Percentiles rank a stretch among this genome's conserved stretches.
Evolutionary conservation across 192 early-diverging fungal genomes (phyloP).

Genomic region (Coemansia sp.): DNA sequence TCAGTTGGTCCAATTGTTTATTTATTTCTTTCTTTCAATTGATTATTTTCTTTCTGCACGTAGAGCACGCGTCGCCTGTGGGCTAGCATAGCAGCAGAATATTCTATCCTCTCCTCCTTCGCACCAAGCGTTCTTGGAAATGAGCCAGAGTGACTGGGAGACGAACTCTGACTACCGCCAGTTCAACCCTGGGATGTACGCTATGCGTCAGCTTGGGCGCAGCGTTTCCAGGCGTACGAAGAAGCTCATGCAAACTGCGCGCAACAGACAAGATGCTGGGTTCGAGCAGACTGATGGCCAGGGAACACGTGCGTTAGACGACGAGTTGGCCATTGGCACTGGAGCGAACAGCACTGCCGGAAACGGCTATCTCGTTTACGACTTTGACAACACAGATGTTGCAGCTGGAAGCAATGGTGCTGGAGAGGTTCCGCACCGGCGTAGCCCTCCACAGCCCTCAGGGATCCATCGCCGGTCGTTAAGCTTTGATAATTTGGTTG

Average conservation of each 20-base stretch:
- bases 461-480: conserved; percentile 50
- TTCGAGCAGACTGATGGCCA: neutral
- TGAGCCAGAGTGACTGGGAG: conserved; percentile 46
- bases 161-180: conserved; percentile 48
- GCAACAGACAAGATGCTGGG: conserved; percentile 3
- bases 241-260: conserved; percentile 22
- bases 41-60: neutral
- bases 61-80: neutral
- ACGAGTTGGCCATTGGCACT: neutral
- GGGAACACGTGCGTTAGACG: neutral
- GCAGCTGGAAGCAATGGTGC: neutral
- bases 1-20: neutral
- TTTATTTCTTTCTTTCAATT: no score
- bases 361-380: conserved; percentile 22
- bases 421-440: conserved; percentile 6
- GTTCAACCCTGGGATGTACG: conserved; percentile 46
- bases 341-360: conserved; percentile 8
- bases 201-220: conserved; percentile 50
- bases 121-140: conserved; percentile 1
- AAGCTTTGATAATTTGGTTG: conserved; percentile 50
- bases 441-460: conserved; percentile 46
- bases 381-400: conserved; percentile 6
- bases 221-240: conserved; percentile 44
- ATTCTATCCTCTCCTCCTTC: neutral
- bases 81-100: neutral